These are phyloP conservation scores for Obelidium mucronatum DNA, from an alignment of 192 early-diverging fungal genomes.

Conservation along the genomic window DNA sequence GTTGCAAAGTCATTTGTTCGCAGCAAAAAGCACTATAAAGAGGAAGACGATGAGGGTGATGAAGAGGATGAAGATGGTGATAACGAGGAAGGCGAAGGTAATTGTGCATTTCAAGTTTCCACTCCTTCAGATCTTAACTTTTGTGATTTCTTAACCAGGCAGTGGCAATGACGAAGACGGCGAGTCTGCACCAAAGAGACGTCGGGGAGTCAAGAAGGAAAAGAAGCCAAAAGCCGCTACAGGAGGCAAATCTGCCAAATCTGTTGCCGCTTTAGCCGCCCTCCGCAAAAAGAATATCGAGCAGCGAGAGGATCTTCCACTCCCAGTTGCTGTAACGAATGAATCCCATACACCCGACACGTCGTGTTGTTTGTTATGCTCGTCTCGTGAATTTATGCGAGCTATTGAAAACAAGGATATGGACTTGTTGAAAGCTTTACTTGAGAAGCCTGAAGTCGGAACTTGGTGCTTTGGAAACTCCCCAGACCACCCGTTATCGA, in stretches of 20 bases:
- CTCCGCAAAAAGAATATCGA: constrained; percentile 15
- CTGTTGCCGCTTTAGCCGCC: background rate
- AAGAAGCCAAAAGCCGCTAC: constrained; percentile 17
- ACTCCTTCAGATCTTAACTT: background rate
- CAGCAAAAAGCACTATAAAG: background rate
- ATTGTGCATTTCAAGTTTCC: background rate
- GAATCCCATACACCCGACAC: constrained; percentile 28
- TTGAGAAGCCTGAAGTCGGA: constrained; percentile 5
- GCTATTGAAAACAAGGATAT: constrained; percentile 25
- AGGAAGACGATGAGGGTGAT: constrained; percentile 19
- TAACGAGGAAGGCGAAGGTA: background rate
- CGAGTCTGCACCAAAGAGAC: constrained; percentile 20
- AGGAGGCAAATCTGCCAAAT: constrained; percentile 15
- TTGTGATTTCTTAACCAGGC: background rate
- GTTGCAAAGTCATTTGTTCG: background rate
- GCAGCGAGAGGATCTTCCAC: background rate
- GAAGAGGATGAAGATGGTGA: constrained; percentile 22
- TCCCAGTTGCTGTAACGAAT: background rate
- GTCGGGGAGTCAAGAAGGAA: background rate
- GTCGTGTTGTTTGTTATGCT: constrained; percentile 56
- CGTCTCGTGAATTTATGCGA: constrained; percentile 45
- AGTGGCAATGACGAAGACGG: background rate
- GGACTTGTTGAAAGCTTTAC: constrained; percentile 14
- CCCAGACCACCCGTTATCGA: constrained; percentile 13
- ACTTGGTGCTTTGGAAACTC: constrained; percentile 22